Base-by-base conservation (phyloP, 805 yeast genomes). In the Saccharomycopsis sp. region DNA sequence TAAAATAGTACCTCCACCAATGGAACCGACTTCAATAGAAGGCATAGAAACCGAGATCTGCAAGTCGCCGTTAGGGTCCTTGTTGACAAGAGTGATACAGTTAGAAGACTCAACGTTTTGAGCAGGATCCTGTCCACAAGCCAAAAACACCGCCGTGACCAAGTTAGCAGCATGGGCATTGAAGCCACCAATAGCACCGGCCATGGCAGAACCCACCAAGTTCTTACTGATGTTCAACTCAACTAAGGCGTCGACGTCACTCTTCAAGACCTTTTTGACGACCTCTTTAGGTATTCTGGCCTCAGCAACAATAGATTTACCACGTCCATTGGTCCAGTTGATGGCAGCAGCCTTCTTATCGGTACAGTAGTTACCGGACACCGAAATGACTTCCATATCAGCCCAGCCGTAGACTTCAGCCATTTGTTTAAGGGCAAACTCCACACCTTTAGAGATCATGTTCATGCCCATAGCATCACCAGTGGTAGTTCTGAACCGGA, bases 381-480 rank as follows among this genome's bases (percentile, higher is more conserved):
- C 87, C 1, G 97, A 89, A 54, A 94, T 85, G 60, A 94, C 81
- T 62, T 81, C 83, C 99, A 94, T 94, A 73, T 94, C 99, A 23
- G 83, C 84, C 84, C 93, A 94, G 2, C 97, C 98, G 70, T 86
- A 85, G 66, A 86, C 92, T 67, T 86, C 88, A 50, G 81, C 83
- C 97, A 94, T 90, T 70, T 80, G 83, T 62, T 85, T 84, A 68
- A 94, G 80, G 0, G 97, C 83, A 70, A 77, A 79, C 70, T 94
- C 99, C 52, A 91, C 97, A 72, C 99, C 99, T 75, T 94, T 94
- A 29, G 98, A 93, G 62, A 94, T 94, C 99, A 94, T 94, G 72
- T 94, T 94, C 99, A 94, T 94, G 64, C 99, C 99, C 99, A 94
- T 94, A 19, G 99, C 99, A 77, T 94, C 99, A 73, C 99, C 99